These are phyloP conservation scores for Geranium rotundifolium DNA, from an alignment of 345 rosid genomes.

Conservation along the genomic window DNA sequence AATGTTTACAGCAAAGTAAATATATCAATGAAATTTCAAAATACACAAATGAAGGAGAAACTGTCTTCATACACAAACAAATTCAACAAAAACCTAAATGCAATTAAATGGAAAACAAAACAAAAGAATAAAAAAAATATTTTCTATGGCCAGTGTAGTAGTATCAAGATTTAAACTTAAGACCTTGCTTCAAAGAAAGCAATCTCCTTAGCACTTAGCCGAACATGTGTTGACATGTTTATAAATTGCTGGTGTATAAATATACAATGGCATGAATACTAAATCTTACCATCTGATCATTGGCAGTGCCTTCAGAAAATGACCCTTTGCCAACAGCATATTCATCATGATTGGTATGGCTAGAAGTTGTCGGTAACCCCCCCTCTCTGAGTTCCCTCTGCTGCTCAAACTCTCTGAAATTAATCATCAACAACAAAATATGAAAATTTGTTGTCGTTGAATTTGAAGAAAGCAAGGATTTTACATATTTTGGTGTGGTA, in stretches of 20 bases:
- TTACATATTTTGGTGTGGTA: constrained; percentile 15
- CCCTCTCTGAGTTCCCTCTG: constrained; percentile 85
- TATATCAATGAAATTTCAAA: not conserved
- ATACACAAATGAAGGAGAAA: too few species aligned
- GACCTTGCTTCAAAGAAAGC: too few species aligned
- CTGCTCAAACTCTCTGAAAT: constrained; percentile 87
- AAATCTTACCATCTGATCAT: constrained; percentile 29
- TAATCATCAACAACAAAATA: constrained; percentile 7
- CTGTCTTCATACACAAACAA: not conserved
- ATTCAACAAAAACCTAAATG: not conserved
- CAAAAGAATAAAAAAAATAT: too few species aligned
- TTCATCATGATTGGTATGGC: constrained; percentile 49
- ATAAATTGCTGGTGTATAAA: not conserved
- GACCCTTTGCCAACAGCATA: constrained; percentile 38
- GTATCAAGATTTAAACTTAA: too few species aligned
- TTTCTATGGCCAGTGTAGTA: not conserved
- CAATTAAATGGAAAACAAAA: not conserved
- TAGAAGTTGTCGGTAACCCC: constrained; percentile 53
- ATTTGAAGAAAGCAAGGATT: constrained; percentile 6
- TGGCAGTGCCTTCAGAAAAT: constrained; percentile 39
- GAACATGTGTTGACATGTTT: too few species aligned
- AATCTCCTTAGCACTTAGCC: too few species aligned
- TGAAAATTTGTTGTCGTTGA: constrained; percentile 7
- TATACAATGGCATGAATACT: not conserved
- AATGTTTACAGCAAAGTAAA: not conserved